These are phyloP conservation scores for Coemansia sp. DNA, from an alignment of 192 early-diverging fungal genomes.

Conservation along the genomic window DNA sequence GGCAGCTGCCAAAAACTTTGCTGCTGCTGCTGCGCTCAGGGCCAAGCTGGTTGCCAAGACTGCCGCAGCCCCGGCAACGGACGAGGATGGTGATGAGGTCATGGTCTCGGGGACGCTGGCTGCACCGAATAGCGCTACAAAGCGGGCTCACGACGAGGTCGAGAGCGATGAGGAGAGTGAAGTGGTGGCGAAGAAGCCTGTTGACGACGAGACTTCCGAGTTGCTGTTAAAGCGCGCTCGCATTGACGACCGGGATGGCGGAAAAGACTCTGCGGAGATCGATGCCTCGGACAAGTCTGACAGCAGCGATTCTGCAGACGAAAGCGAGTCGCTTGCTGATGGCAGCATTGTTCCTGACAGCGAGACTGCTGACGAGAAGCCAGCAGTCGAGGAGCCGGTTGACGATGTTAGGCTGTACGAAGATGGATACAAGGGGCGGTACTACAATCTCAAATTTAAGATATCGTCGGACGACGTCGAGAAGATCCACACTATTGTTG, in stretches of 20 bases:
- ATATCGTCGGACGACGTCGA: constrained; percentile 60
- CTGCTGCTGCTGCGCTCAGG: constrained; percentile 64
- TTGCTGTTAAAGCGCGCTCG: constrained; percentile 15
- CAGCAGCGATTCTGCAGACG: constrained; percentile 42
- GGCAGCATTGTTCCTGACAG: constrained; percentile 26
- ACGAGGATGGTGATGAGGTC: constrained; percentile 19
- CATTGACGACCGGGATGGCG: constrained; percentile 5
- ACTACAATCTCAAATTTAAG: constrained; percentile 68
- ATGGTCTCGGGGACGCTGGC: constrained; percentile 18
- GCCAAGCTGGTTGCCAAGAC: constrained; percentile 48
- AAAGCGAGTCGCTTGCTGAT: constrained; percentile 60
- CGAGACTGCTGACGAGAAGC: constrained; percentile 7
- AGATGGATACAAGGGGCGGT: constrained; percentile 70
- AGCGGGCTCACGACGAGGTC: constrained; percentile 54
- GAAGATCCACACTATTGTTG: constrained; percentile 57
- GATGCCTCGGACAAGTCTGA: constrained; percentile 42
- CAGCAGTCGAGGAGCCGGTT: constrained; percentile 8
- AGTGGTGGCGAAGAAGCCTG: neutral
- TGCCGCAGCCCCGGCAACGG: neutral
- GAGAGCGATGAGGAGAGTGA: constrained; percentile 21
- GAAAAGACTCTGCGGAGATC: constrained; percentile 26
- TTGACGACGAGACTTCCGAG: constrained; percentile 16
- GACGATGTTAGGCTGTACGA: constrained; percentile 72
- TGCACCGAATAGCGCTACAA: constrained; percentile 20
- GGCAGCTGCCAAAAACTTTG: constrained; percentile 50